Evolutionary conservation across 1,139 yeast genomes (phyloP).

Genomic region (Pichia terricola): DNA sequence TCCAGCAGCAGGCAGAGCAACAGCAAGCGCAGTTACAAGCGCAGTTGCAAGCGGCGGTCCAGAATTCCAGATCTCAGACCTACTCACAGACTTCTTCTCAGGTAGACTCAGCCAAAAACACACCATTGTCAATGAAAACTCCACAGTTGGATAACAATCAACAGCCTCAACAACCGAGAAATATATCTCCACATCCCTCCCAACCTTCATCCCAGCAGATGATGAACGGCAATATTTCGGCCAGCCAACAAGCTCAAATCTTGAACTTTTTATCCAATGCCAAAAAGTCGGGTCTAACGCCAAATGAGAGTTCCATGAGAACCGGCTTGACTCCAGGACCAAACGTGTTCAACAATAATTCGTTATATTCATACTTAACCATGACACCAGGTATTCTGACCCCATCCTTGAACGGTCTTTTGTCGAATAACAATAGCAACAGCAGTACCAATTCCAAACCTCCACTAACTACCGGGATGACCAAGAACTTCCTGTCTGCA

Average conservation of each 20-base stretch:
- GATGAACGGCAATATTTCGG: no score
- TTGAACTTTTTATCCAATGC: conserved; percentile 19
- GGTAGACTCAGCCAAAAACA: neutral
- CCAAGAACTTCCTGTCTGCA: no score
- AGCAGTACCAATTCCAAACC: neutral
- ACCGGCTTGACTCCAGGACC: conserved; percentile 54
- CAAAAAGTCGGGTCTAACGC: conserved; percentile 50
- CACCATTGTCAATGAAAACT: neutral
- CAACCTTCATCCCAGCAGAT: no score
- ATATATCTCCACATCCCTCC: no score
- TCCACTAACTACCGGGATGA: no score
- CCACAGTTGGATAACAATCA: neutral
- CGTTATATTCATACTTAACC: conserved; percentile 7
- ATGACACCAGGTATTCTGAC: conserved; percentile 7
- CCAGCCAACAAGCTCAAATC: conserved; percentile 9
- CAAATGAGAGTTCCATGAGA: conserved; percentile 58
- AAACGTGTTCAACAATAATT: conserved; percentile 2
- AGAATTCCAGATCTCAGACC: no score
- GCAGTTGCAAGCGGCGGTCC: neutral
- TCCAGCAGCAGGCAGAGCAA: conserved; percentile 19
- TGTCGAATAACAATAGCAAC: neutral
- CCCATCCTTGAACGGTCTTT: neutral
- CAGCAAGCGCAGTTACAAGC: conserved; percentile 7
- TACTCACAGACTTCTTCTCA: neutral
- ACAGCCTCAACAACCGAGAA: no score